These are phyloP conservation scores for Gastrodia elata DNA, from an alignment of 106 monocot genomes.

Conservation along the genomic window DNA sequence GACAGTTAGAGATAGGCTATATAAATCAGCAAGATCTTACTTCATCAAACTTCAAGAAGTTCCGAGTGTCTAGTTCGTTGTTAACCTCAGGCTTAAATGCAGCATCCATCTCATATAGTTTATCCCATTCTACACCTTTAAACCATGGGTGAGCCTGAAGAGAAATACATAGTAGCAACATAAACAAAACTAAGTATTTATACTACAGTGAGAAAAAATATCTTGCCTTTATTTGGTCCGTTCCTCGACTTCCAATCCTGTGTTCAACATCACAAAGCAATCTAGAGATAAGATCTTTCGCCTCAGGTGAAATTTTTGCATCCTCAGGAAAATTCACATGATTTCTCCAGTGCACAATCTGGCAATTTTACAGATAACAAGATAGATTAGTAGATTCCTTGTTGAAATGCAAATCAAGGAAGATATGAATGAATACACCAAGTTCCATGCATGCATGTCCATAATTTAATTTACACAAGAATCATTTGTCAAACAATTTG, in stretches of 20 bases:
- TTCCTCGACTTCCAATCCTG: conserved; percentile 73
- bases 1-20: not conserved
- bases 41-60: conserved; percentile 94
- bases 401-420: not conserved
- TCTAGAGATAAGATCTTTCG: conserved; percentile 87
- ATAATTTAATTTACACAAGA: not conserved
- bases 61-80: conserved; percentile 85
- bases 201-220: not conserved
- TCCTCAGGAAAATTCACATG: conserved; percentile 88
- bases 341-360: conserved; percentile 98
- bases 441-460: not conserved
- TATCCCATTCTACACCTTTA: conserved; percentile 75
- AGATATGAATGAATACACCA: not conserved
- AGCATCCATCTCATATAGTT: conserved; percentile 89
- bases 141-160: conserved; percentile 97
- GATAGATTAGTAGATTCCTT: not conserved
- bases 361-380: not conserved
- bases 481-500: not conserved
- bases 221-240: conserved; percentile 81
- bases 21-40: conserved; percentile 26
- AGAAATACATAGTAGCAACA: conserved; percentile 12
- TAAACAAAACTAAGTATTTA: conserved; percentile 10
- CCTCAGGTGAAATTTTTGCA: conserved; percentile 52
- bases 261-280: conserved; percentile 93
- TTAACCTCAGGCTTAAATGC: conserved; percentile 96